Conservation (phyloP, 139 green algal genomes). For the Spirogloea muscicola region DNA sequence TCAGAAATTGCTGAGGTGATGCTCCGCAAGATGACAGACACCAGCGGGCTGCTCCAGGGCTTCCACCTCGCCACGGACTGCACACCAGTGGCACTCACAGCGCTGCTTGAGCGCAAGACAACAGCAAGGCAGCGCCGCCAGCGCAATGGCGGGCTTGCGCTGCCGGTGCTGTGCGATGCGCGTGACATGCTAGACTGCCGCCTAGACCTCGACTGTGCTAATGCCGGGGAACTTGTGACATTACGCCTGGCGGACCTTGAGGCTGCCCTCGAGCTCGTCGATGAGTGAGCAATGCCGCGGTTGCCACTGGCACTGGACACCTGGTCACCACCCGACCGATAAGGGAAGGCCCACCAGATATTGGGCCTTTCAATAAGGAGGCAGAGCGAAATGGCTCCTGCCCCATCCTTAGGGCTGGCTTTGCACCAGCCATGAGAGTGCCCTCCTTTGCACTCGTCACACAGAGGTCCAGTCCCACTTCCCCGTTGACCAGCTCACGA, state of each 20-base stretch:
- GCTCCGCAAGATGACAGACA: conserved; percentile 7
- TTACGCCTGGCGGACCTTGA: conserved; percentile 7
- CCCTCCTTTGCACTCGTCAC: no score
- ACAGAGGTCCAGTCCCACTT: no score
- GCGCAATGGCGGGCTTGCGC: conserved; percentile 10
- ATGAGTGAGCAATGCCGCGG: no score
- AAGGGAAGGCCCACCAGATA: no score
- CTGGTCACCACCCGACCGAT: no score
- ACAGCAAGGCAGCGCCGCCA: background rate
- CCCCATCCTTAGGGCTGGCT: no score
- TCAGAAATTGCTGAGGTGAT: conserved; percentile 3
- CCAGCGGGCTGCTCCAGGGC: background rate
- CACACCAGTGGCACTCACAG: background rate
- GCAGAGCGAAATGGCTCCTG: no score
- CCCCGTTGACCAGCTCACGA: no score
- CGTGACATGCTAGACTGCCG: conserved; percentile 5
- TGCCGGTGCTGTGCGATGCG: conserved; percentile 16
- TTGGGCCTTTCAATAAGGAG: no score
- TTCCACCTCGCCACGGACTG: background rate
- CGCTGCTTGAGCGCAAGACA: background rate
- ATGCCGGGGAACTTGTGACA: background rate
- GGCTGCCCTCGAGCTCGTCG: background rate
- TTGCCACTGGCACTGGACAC: no score
- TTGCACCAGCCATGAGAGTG: no score
- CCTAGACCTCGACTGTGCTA: conserved; percentile 2